phyloP scores from a whole-genome alignment of 768 basidiomycete genomes.

The Boletus reticulatus region DNA sequence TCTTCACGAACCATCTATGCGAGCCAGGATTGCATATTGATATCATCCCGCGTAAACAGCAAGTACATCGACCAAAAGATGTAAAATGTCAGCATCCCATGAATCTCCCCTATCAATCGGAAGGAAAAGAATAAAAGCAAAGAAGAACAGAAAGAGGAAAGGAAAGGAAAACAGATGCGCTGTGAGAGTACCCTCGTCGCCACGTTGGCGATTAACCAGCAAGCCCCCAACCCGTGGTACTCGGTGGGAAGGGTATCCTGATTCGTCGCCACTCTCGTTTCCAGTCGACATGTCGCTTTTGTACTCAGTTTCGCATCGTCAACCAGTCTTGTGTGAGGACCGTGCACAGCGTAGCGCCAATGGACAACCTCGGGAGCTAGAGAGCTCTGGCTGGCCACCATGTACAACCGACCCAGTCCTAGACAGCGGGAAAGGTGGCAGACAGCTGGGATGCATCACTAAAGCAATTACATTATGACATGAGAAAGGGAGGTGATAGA shows the following conservation, averaged over 20 bases:
- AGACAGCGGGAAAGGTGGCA: neutral
- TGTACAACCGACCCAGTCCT: neutral
- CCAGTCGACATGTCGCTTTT: neutral
- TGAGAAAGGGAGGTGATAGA: constrained; percentile 4
- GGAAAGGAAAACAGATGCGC: neutral
- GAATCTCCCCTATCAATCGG: neutral
- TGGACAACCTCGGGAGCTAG: too few relatives aligned
- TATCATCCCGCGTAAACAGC: neutral
- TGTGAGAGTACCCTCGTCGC: neutral
- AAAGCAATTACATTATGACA: neutral
- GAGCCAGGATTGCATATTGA: neutral
- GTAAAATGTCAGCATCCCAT: constrained; percentile 6
- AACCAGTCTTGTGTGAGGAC: neutral
- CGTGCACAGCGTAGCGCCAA: too few relatives aligned
- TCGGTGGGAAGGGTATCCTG: neutral
- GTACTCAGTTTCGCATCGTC: neutral
- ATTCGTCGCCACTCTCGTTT: neutral
- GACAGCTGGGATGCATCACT: neutral
- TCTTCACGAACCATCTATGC: constrained; percentile 84
- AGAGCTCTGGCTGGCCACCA: too few relatives aligned
- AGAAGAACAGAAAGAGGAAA: neutral
- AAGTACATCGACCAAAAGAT: neutral
- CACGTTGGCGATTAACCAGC: neutral
- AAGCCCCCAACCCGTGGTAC: neutral
- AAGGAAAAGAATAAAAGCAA: neutral